Evolutionary conservation across 768 basidiomycete genomes (phyloP), one percentile per base, ranked within the genome.

Genomic region (Galerina marginata): DNA sequence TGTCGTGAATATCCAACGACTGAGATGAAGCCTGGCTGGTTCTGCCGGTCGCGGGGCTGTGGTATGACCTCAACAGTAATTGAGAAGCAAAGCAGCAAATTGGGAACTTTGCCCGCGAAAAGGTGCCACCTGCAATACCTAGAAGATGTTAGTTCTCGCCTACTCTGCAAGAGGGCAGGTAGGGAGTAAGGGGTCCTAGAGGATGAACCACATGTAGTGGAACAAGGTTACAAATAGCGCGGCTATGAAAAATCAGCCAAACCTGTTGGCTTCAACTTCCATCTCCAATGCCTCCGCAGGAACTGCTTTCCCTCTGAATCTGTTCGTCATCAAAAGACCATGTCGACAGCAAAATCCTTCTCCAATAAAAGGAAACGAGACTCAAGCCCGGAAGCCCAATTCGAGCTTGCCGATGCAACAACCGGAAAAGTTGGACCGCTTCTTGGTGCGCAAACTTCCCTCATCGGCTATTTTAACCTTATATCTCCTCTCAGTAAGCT

Each of bases 341-440:
- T 79, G 76, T 70, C 76, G 58, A 69, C 68, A 48, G 67, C 71
- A 52, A 77, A 76, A 65, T 67, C 74, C 64, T 58, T 63, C 61
- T 76, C 75, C 62, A 82, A 78, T 74, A 83, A 82, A 64, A 72
- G 74, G 70, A 81, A 79, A 71, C 71, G 73, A 55, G 74, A 74
- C 16, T 53, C 60, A 56, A 70, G 69, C 54, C 64, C 69, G 16
- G 68, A 71, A 47, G 67, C 69, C 25, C 62, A 70, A 38, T 70
- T 80, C 38, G 71, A 73, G 62, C 65, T 79, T 56, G 66, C 77
- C 33, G 59, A 66, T 44, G 60, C 74, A 23, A 58, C 62, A 51
- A 55, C 71, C 33, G 70, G 70, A 58, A 63, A 68, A 50, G 65
- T 75, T 50, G 77, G 77, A 26, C 80, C 79, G 48, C 71, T 77